Evolutionary conservation across 2,329 filamentous ascomycete species (phyloP).

Genomic region (Cryphonectria carpinicola): DNA sequence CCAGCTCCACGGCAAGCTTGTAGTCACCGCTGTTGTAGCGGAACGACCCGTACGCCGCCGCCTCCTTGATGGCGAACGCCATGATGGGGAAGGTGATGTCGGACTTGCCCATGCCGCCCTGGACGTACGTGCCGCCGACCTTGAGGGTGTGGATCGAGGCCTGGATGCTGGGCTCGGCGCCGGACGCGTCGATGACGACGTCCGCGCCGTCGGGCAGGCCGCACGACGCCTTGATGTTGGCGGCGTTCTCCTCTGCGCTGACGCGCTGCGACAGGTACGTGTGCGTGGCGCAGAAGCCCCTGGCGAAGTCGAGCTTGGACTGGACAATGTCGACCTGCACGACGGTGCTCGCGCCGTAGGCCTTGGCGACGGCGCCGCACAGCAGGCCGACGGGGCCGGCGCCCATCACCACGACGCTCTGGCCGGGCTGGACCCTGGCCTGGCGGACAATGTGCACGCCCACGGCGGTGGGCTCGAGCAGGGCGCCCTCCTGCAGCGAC

Average conservation of each 20-base stretch:
- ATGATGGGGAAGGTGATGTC: conserved; percentile 93
- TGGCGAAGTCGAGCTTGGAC: conserved; percentile 78
- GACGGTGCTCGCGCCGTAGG: conserved; percentile 83
- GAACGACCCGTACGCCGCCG: conserved; percentile 86
- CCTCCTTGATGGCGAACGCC: conserved; percentile 86
- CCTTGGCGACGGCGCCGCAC: conserved; percentile 81
- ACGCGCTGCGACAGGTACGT: conserved; percentile 67
- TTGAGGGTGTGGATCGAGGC: conserved; percentile 72
- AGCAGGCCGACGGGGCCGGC: conserved; percentile 86
- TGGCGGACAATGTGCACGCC: conserved; percentile 84
- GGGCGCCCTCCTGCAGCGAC: conserved; percentile 81
- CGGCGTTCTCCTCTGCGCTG: conserved; percentile 73
- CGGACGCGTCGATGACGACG: conserved; percentile 78
- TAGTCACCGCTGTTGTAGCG: conserved; percentile 90
- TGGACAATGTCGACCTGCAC: conserved; percentile 88
- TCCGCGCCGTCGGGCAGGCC: conserved; percentile 72
- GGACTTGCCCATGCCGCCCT: conserved; percentile 86
- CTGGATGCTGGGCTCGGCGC: conserved; percentile 79
- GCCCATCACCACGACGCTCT: conserved; percentile 82
- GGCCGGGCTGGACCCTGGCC: conserved; percentile 71
- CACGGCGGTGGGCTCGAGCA: conserved; percentile 87
- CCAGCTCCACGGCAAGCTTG: conserved; percentile 77
- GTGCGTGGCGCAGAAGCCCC: conserved; percentile 72
- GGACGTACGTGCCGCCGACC: conserved; percentile 76
- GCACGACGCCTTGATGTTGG: conserved; percentile 64